Percentiles rank a stretch among this genome's conserved stretches.
Evolutionary conservation across 345 rosid genomes (phyloP).

Genomic region (Eucalyptus pumila): DNA sequence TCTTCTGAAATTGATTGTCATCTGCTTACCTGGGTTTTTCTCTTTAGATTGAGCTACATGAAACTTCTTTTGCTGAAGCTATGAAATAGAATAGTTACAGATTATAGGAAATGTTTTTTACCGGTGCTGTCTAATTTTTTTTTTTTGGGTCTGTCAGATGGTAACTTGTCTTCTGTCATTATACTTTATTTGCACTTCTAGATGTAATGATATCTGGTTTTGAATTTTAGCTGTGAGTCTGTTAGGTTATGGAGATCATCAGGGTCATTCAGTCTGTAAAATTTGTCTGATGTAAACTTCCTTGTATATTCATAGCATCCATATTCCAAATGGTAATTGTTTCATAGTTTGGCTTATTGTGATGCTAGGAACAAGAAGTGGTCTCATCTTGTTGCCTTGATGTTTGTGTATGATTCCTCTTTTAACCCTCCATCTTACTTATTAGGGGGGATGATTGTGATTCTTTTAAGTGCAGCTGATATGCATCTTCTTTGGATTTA

Average conservation of each 20-base stretch:
- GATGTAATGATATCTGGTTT: neutral
- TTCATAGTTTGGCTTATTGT: neutral
- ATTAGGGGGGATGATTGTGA: neutral
- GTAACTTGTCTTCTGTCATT: neutral
- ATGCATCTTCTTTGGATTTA: neutral
- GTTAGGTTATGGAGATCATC: neutral
- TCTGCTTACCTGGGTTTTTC: neutral
- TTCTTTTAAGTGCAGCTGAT: neutral
- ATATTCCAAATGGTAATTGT: neutral
- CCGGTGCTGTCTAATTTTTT: neutral
- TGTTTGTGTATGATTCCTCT: neutral
- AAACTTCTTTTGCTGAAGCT: neutral
- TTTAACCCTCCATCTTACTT: neutral
- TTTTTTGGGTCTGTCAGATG: neutral
- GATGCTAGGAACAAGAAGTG: neutral
- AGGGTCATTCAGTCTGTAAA: neutral
- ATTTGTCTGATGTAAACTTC: neutral
- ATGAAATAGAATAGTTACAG: neutral
- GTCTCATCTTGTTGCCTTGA: neutral
- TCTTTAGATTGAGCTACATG: neutral
- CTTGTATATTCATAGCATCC: neutral
- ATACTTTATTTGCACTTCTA: neutral
- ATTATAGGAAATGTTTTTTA: neutral
- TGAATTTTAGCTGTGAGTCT: neutral
- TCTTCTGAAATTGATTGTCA: neutral